These are phyloP conservation scores for Ambrosia artemisiifolia DNA, from an alignment of 129 eudicot species.

Conservation along the genomic window DNA sequence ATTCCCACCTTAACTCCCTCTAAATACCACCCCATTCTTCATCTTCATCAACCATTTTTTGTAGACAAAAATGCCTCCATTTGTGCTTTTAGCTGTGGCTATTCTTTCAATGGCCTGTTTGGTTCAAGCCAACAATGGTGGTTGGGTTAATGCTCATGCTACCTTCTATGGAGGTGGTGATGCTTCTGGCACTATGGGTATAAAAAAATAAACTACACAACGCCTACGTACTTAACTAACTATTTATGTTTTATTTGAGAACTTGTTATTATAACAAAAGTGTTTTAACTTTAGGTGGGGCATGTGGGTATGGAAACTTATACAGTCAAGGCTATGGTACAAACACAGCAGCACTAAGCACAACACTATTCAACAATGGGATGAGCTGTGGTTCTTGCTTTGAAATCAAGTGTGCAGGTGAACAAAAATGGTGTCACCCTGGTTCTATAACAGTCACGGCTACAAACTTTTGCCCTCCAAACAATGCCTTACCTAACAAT, in stretches of 20 bases:
- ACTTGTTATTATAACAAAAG: not conserved
- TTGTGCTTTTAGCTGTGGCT: constrained; percentile 27
- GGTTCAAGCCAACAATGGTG: constrained; percentile 45
- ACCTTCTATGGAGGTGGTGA: constrained; percentile 89
- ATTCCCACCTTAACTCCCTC: constrained; percentile 23
- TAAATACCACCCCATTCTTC: constrained; percentile 19
- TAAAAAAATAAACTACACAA: not conserved
- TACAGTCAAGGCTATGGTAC: constrained; percentile 85
- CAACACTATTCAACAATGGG: constrained; percentile 72
- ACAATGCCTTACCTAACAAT: constrained; percentile 61
- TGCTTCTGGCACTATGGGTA: constrained; percentile 95
- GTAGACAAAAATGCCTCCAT: constrained; percentile 34
- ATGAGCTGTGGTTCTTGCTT: constrained; percentile 78
- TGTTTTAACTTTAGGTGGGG: constrained; percentile 55
- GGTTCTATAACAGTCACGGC: constrained; percentile 67
- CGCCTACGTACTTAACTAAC: not conserved
- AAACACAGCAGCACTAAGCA: constrained; percentile 81
- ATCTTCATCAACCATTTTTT: constrained; percentile 7
- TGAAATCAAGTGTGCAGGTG: constrained; percentile 61
- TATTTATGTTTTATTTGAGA: too few species aligned
- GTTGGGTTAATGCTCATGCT: constrained; percentile 72
- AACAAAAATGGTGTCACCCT: constrained; percentile 52
- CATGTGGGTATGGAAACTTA: constrained; percentile 85
- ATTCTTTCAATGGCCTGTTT: constrained; percentile 32
- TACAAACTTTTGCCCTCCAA: constrained; percentile 81